phyloP scores from a whole-genome alignment of 2,329 filamentous ascomycete genomes.

The Pseudopithomyces maydicus region DNA sequence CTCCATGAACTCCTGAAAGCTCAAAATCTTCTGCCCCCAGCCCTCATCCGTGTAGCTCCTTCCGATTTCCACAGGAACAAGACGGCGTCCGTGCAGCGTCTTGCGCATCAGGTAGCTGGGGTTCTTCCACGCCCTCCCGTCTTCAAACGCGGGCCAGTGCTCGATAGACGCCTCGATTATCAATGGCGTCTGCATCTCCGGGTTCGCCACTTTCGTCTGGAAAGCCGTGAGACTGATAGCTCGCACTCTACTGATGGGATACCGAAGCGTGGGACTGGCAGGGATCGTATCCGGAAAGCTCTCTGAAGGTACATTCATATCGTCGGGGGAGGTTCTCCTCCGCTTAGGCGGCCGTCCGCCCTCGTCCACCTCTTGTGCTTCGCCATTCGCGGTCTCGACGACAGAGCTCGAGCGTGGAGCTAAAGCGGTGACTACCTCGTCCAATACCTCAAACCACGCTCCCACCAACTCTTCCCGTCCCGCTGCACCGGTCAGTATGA shows the following conservation, averaged over 20 bases:
- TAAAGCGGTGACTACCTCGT: too few species aligned
- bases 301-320: neutral
- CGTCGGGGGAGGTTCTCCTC: conserved; percentile 15
- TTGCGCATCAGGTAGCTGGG: conserved; percentile 73
- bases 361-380: neutral
- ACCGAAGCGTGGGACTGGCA: conserved; percentile 15
- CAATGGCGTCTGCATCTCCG: conserved; percentile 56
- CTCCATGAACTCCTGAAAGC: conserved; percentile 73
- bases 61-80: conserved; percentile 87
- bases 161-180: conserved; percentile 70
- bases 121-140: conserved; percentile 70
- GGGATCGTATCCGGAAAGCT: conserved; percentile 23
- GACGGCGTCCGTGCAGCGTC: conserved; percentile 76
- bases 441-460: conserved; percentile 59
- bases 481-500: conserved; percentile 68
- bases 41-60: conserved; percentile 83
- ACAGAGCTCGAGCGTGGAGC: too few species aligned
- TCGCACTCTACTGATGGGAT: conserved; percentile 26
- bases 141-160: conserved; percentile 75
- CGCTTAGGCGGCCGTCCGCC: conserved; percentile 21
- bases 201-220: conserved; percentile 29
- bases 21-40: conserved; percentile 83
- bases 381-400: too few species aligned
- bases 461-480: conserved; percentile 41
- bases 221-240: conserved; percentile 31